Percentiles rank a stretch among this genome's conserved stretches.
phyloP scores from a whole-genome alignment of 2,329 filamentous ascomycete species.

The Boeremia lycopersici region DNA sequence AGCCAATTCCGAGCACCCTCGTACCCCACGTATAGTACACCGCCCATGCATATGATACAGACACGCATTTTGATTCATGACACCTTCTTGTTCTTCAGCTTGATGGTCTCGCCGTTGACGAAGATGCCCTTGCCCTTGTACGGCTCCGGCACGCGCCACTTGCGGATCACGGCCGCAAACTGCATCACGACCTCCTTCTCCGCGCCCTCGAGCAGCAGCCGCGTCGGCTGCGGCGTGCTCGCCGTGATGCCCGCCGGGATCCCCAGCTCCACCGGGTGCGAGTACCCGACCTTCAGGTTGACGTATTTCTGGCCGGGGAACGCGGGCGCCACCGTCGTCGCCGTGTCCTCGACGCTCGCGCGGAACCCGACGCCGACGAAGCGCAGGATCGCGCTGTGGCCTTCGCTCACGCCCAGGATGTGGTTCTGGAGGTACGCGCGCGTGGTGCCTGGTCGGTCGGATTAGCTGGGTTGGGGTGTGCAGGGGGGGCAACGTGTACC shows the following conservation, averaged over 20 bases:
- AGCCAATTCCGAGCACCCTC: too few species aligned
- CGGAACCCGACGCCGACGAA: slow-evolving; percentile 96
- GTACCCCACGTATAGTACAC: slow-evolving; percentile 27
- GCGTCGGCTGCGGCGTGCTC: slow-evolving; percentile 86
- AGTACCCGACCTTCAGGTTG: slow-evolving; percentile 93
- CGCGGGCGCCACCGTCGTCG: slow-evolving; percentile 67
- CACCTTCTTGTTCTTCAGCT: slow-evolving; percentile 87
- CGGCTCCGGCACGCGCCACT: slow-evolving; percentile 90
- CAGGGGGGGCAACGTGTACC: slow-evolving; percentile 59
- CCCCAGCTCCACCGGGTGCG: slow-evolving; percentile 89
- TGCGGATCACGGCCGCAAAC: slow-evolving; percentile 86
- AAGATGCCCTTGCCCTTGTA: slow-evolving; percentile 99
- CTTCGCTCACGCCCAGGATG: slow-evolving; percentile 93
- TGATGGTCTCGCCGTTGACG: slow-evolving; percentile 96
- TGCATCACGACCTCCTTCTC: slow-evolving; percentile 87
- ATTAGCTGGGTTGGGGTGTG: slow-evolving; percentile 5
- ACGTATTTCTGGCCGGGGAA: slow-evolving; percentile 88
- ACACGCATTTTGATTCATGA: slow-evolving; percentile 15
- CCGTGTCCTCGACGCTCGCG: slow-evolving; percentile 80
- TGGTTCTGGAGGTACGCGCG: slow-evolving; percentile 90
- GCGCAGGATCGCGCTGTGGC: slow-evolving; percentile 89
- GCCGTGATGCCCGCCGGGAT: slow-evolving; percentile 84
- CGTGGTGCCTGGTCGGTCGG: slow-evolving; percentile 66
- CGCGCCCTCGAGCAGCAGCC: slow-evolving; percentile 85
- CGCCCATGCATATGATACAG: slow-evolving; percentile 28